Conservation (phyloP, 495 filamentous ascomycete species). For the Penicillium nucicola region DNA sequence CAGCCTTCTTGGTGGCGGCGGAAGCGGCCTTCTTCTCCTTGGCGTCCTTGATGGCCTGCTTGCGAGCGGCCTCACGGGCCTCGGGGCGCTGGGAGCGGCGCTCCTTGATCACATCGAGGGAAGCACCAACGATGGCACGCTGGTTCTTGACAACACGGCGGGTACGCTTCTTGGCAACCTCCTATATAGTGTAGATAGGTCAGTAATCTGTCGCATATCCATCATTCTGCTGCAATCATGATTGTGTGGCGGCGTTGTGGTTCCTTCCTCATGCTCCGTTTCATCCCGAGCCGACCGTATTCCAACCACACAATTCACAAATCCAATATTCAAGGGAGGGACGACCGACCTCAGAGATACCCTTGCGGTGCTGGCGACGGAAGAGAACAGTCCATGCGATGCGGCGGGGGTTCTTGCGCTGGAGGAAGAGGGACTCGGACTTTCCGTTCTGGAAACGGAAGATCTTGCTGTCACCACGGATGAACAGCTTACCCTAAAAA, state of each 20-base stretch:
- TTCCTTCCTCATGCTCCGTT: constrained; percentile 22
- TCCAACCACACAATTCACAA: constrained; percentile 15
- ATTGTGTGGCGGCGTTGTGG: neutral
- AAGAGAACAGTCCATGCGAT: constrained; percentile 98
- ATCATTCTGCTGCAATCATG: neutral
- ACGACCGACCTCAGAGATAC: constrained; percentile 95
- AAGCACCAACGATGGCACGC: constrained; percentile 97
- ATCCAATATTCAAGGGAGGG: constrained; percentile 24
- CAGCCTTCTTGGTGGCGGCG: constrained; percentile 91
- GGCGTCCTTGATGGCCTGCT: constrained; percentile 85
- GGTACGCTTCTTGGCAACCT: constrained; percentile 98
- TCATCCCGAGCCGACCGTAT: constrained; percentile 7
- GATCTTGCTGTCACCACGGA: constrained; percentile 99
- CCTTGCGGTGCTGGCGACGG: constrained; percentile 99
- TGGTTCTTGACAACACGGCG: constrained; percentile 98
- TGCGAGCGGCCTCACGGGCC: constrained; percentile 88
- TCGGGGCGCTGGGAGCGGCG: constrained; percentile 89
- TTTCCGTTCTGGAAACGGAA: constrained; percentile 99
- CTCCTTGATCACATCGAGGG: constrained; percentile 99
- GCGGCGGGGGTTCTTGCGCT: constrained; percentile 99
- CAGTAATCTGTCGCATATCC: constrained; percentile 29
- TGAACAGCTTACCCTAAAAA: constrained; percentile 90
- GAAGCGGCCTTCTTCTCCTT: constrained; percentile 95
- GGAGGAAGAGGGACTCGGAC: constrained; percentile 98
- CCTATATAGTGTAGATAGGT: constrained; percentile 58